Evolutionary conservation across 1,139 yeast genomes (phyloP).

Genomic region (Pichia sp.): DNA sequence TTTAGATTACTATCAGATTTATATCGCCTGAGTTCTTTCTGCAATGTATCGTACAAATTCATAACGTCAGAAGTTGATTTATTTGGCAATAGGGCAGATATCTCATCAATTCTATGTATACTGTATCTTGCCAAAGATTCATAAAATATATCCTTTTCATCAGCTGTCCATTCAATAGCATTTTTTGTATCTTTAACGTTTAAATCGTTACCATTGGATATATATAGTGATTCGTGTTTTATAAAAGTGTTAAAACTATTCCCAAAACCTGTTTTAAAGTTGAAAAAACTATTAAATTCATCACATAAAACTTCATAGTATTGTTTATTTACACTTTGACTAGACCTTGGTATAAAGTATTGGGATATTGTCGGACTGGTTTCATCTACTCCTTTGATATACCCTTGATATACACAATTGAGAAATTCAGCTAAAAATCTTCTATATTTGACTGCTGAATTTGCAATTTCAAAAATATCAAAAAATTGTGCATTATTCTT

Average conservation of each 20-base stretch:
- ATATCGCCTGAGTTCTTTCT: slow-evolving; percentile 25
- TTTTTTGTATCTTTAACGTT: background rate
- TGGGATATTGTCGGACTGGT: background rate
- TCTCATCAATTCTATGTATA: slow-evolving; percentile 40
- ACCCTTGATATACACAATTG: slow-evolving; percentile 6
- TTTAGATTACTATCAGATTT: slow-evolving; percentile 22
- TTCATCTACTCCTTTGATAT: background rate
- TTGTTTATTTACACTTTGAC: slow-evolving; percentile 12
- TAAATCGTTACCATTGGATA: slow-evolving; percentile 13
- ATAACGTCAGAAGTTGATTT: slow-evolving; percentile 43
- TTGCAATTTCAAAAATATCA: slow-evolving; percentile 1
- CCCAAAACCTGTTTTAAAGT: slow-evolving; percentile 7
- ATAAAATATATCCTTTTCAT: slow-evolving; percentile 40
- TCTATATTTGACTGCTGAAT: slow-evolving; percentile 2
- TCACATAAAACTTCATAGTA: slow-evolving; percentile 18
- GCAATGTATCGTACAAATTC: slow-evolving; percentile 39
- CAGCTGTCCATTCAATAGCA: slow-evolving; percentile 33
- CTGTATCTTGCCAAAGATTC: slow-evolving; percentile 40
- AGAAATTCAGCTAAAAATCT: slow-evolving; percentile 2
- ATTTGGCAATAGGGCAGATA: slow-evolving; percentile 32
- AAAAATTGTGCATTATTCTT: background rate
- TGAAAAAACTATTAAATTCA: slow-evolving; percentile 18
- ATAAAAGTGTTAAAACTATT: slow-evolving; percentile 14
- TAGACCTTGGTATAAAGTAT: background rate
- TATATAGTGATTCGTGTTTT: slow-evolving; percentile 7